Conservation (phyloP, 2,329 filamentous ascomycete genomes). For the Aspergillus carbonarius region DNA sequence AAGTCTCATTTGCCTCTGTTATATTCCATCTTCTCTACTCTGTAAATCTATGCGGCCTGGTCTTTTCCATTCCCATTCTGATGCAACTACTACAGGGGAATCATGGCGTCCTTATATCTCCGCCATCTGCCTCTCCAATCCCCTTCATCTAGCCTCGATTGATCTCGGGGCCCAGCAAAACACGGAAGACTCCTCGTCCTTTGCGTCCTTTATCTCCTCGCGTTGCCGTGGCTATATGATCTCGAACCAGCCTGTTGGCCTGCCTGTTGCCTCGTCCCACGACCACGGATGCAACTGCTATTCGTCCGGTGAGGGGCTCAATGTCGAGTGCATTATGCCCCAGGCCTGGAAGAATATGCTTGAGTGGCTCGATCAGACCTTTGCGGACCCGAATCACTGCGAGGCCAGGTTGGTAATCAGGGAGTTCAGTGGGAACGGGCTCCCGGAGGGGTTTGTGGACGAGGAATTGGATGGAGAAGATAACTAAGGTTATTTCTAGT, state of each 20-base stretch:
- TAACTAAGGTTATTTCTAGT: neutral
- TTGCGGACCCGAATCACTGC: constrained; percentile 43
- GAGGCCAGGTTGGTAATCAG: constrained; percentile 37
- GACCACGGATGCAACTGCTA: constrained; percentile 66
- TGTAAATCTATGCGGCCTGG: too few species aligned
- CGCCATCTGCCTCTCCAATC: constrained; percentile 41
- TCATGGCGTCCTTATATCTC: constrained; percentile 41
- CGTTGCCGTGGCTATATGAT: constrained; percentile 62
- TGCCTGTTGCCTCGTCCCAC: constrained; percentile 54
- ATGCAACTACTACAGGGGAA: constrained; percentile 39
- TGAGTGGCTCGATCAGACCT: constrained; percentile 61
- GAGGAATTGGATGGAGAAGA: neutral
- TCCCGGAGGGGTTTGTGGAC: neutral
- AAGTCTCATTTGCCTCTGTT: constrained; percentile 37
- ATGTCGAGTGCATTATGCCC: constrained; percentile 64
- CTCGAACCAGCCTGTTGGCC: constrained; percentile 53
- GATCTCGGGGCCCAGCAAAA: constrained; percentile 24
- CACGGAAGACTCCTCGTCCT: constrained; percentile 13
- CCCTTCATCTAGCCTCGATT: constrained; percentile 32
- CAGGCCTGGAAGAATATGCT: constrained; percentile 55
- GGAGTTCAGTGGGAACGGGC: constrained; percentile 13
- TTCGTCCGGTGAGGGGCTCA: constrained; percentile 62
- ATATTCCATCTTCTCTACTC: neutral
- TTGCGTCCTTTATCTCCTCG: constrained; percentile 44
- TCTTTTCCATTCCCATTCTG: too few species aligned